A percentile compares a stretch with the other conserved stretches of the same genome.
Evolutionary conservation across 2,329 filamentous ascomycete genomes (phyloP).

Genomic region (Neofusicoccum kwambonambiense): DNA sequence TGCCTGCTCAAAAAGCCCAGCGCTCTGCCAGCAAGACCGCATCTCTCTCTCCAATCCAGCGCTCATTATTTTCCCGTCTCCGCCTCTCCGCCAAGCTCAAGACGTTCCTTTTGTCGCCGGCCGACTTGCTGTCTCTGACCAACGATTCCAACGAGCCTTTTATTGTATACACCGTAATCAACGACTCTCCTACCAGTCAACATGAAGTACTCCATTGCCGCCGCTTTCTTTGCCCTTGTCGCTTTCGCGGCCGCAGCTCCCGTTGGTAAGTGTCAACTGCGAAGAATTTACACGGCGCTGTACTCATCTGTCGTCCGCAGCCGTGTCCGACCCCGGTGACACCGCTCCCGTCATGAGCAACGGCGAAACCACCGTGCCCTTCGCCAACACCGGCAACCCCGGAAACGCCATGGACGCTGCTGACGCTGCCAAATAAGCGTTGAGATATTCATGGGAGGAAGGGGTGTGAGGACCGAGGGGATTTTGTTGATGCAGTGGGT

Average conservation of each 20-base stretch:
- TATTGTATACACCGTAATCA: slow-evolving; percentile 3
- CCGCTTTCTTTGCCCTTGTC: neutral
- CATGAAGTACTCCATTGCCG: slow-evolving; percentile 2
- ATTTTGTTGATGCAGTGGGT: too few relatives aligned
- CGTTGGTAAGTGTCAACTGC: neutral
- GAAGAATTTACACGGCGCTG: too few relatives aligned
- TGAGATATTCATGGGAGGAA: too few relatives aligned
- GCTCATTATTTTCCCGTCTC: neutral
- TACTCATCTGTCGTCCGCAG: too few relatives aligned
- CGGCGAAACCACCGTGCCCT: neutral
- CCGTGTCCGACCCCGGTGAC: neutral
- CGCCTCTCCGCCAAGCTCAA: neutral
- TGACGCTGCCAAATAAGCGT: neutral
- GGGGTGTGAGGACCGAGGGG: too few relatives aligned
- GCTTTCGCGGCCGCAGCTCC: neutral
- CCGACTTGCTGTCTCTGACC: neutral
- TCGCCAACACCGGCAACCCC: neutral
- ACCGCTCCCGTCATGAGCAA: slow-evolving; percentile 3
- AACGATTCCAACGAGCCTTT: neutral
- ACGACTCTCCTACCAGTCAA: neutral
- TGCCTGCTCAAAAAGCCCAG: neutral
- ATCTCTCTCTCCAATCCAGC: neutral
- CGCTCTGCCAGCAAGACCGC: neutral
- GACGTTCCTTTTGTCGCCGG: slow-evolving; percentile 15
- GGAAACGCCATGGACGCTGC: slow-evolving; percentile 4